Percentiles rank a stretch among this genome's conserved stretches.
Conservation (phyloP, 257 asterid genomes). For the Penstemon eatonii region DNA sequence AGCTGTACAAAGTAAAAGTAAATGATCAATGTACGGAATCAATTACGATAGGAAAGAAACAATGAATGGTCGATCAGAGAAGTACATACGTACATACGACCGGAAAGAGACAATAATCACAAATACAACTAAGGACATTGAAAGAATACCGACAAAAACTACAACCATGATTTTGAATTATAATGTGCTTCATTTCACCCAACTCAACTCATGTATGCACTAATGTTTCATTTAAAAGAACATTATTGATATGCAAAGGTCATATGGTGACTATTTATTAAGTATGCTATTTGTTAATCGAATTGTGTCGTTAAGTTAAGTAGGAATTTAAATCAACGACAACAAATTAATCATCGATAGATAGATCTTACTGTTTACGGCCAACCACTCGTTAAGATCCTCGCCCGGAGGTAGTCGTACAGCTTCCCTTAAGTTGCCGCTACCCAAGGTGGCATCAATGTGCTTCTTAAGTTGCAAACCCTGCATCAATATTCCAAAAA, state of each 20-base stretch:
- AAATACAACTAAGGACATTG: too few species aligned
- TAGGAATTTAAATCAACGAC: constrained; percentile 2
- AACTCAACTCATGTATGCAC: too few species aligned
- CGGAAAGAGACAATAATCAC: neutral
- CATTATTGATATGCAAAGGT: neutral
- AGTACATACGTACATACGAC: neutral
- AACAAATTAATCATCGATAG: neutral
- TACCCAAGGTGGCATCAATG: constrained; percentile 51
- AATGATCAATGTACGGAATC: constrained; percentile 15
- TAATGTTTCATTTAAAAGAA: neutral
- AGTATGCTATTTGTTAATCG: neutral
- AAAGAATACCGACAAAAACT: too few species aligned
- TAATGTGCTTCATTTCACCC: too few species aligned
- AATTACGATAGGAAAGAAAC: constrained; percentile 21
- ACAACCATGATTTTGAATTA: too few species aligned
- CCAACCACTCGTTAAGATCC: constrained; percentile 64
- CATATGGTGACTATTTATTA: constrained; percentile 5
- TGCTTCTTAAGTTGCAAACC: constrained; percentile 43
- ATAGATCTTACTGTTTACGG: constrained; percentile 55
- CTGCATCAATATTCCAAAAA: constrained; percentile 29
- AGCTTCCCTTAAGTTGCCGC: constrained; percentile 69
- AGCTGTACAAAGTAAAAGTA: constrained; percentile 37
- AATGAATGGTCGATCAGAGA: neutral
- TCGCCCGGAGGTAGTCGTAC: constrained; percentile 57
- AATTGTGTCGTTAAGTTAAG: neutral